Base-by-base conservation (phyloP, 805 yeast genomes). In the Candida patagonica region DNA sequence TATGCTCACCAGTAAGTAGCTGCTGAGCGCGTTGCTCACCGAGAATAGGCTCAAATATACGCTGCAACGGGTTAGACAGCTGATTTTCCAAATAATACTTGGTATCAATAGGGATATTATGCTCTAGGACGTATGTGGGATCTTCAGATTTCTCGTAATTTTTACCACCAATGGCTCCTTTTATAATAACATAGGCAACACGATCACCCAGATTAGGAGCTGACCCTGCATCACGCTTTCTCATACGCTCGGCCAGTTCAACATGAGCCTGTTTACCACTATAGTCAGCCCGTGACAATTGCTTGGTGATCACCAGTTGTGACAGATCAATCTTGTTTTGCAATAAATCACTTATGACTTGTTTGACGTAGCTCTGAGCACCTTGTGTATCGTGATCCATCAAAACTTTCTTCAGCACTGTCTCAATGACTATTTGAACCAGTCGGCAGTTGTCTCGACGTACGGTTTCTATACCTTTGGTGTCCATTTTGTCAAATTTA, bases 161-260 rank as follows among this genome's bases (percentile, higher is more conserved):
- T 57, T 86, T 88, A 35, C 67, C 76, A 42, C 85, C 83, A 38
- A 85, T 79, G 4, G 85, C 80, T 0, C 89, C 78, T 54, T 76
- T 75, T 50, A 84, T 80, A 43, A 92, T 88, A 26, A 92, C 98
- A 57, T 89, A 92, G 5, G 97, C 97, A 24, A 92, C 97, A 63
- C 99, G 83, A 58, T 92, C 99, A 42, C 99, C 99, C 35, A 92
- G 71, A 9, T 86, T 78, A 3, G 98, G 98, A 1, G 98, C 98
- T 6, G 94, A 81, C 19, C 99, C 99, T 0, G 95, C 81, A 56
- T 92, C 99, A 67, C 99, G 80, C 57, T 87, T 86, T 40, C 78
- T 73, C 96, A 92, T 92, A 52, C 96, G 71, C 53, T 88, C 95
- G 0, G 98, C 96, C 33, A 92, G 70, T 50, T 89, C 96, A 21